These are phyloP conservation scores for Syzygium aqueum DNA, from an alignment of 345 rosid species.

Conservation along the genomic window DNA sequence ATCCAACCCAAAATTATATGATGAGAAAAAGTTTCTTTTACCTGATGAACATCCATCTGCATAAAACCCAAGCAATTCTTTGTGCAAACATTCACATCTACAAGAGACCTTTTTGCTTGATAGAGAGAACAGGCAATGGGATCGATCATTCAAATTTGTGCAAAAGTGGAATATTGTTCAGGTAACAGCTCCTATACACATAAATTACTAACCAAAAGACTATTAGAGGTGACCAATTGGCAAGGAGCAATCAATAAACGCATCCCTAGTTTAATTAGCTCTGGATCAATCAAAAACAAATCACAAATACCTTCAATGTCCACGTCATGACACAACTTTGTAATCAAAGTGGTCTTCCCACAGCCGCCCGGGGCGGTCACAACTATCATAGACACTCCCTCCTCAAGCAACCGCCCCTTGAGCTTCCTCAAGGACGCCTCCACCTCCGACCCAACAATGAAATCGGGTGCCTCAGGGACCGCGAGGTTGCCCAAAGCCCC, in stretches of 20 bases:
- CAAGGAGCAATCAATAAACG: background rate
- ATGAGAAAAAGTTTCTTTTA: background rate
- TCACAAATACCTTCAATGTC: background rate
- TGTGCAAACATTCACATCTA: background rate
- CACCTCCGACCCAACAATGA: background rate
- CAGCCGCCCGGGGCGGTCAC: background rate
- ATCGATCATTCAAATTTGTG: background rate
- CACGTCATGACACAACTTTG: background rate
- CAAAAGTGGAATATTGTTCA: background rate
- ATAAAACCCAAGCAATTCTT: background rate
- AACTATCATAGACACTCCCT: background rate
- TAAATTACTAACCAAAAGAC: background rate
- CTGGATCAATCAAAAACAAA: background rate
- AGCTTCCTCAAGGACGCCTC: background rate
- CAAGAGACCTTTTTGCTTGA: background rate
- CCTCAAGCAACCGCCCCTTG: background rate
- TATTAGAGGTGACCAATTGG: background rate
- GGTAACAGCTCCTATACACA: background rate
- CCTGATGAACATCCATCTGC: background rate
- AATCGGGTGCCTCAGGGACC: background rate
- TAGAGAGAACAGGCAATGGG: background rate
- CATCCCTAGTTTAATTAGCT: background rate
- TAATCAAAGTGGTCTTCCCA: conserved; percentile 2
- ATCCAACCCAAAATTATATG: background rate
- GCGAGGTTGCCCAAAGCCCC: background rate